Conservation (phyloP, 257 asterid genomes). For the Nicotiana knightiana region DNA sequence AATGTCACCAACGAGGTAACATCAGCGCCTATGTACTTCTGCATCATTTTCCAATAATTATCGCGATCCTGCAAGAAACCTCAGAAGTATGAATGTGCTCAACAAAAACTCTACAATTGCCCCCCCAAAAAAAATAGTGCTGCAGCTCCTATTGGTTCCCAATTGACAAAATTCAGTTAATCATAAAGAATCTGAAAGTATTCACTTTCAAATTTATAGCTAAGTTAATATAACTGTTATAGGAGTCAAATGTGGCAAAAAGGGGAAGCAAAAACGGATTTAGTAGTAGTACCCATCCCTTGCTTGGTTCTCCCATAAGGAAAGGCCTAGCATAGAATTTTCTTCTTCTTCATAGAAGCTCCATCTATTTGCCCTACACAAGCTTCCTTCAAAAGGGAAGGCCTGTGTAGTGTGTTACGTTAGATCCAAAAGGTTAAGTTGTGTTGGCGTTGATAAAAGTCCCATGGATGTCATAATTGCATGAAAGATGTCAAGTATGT, state of each 20-base stretch:
- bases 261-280: neutral
- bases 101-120: neutral
- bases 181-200: neutral
- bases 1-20: conserved; percentile 97
- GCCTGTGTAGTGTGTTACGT: too few species aligned
- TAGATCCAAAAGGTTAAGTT: too few species aligned
- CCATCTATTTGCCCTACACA: neutral
- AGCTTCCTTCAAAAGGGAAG: too few species aligned
- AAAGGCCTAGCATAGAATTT: neutral
- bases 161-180: neutral
- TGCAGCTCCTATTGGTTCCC: neutral
- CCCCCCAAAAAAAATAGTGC: neutral
- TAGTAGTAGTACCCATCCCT: neutral
- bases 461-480: too few species aligned
- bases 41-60: conserved; percentile 98
- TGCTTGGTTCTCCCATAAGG: neutral
- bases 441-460: too few species aligned
- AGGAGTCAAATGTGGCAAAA: neutral
- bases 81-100: neutral
- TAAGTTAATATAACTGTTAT: neutral
- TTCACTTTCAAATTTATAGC: neutral
- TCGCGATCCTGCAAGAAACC: conserved; percentile 69
- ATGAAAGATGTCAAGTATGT: too few species aligned
- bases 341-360: neutral
- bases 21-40: conserved; percentile 88